Base-by-base conservation (phyloP, 2,329 filamentous ascomycete genomes). In the Hymenoscyphus linearis region DNA sequence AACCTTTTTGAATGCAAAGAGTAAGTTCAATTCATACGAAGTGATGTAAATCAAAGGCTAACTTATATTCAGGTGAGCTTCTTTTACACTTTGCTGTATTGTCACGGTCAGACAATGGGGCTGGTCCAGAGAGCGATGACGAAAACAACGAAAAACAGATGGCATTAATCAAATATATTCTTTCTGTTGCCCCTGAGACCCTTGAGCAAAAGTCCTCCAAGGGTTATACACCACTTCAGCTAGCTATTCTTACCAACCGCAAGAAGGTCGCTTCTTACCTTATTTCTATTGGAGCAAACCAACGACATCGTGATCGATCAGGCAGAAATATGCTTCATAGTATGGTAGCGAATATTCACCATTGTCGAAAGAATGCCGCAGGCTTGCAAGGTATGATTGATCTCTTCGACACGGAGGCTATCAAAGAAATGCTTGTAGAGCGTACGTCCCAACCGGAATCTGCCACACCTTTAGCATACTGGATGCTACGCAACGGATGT, bases 281-380 rank as follows among this genome's bases (percentile, higher is more conserved):
- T 37, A 79, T 93, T 57, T 76, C 80, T 1, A 83, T 82, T 27
- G 89, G 88, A 2, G 89, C 89, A 2, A 85, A 95, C 69, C 86
- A 90, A 69, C 83, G 84, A 0, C 76, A 76, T 36, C 85, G 85
- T 26, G 86, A 90, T 69, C 75, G 75, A 10, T 71, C 75, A 2
- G 84, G 85, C 12, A 80, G 83, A 66, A 96, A 93, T 67, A 76
- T 93, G 16, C 65, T 93, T 1, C 91, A 96, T 69, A 76, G 80
- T 2, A 78, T 86, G 67, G 77, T 40, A 40, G 3, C 25, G 22
- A 52, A 60, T n/a, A 18, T 31, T 27, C 35, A 52, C 52, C 22
- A 10, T n/a, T 53, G 37, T 1, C 56, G 63, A 10, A 58, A 31
- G 1, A 27, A 68, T 77, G 12, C 59, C 62, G 3, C 69, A 66